Base-by-base conservation (phyloP, 805 yeast species). In the Cyberlindnera suaveolens region DNA sequence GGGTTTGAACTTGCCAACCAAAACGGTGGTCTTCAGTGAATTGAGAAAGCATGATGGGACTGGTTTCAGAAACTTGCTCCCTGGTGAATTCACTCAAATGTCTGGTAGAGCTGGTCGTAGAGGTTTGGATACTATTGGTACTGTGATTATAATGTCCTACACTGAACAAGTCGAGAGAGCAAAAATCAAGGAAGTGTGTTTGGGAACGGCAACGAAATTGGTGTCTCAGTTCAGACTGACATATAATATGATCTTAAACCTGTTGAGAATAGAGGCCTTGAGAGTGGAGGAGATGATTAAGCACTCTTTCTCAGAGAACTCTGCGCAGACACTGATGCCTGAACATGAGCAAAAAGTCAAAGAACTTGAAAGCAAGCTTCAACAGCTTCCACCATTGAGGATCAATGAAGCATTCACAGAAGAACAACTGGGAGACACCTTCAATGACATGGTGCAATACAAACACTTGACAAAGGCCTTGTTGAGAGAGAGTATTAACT, bases 41-140 rank as follows among this genome's bases (percentile, higher is more conserved):
- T 67, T 84, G 39, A 70, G 91, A 51, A 93, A 93, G 58, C 96
- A 91, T 61, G 99, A 93, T 60, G 98, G 98, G 37, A 74, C 80
- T 27, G 76, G 77, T 0, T 80, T 87, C 64, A 75, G 99, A 63
- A 77, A 83, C 57, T 70, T 93, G 47, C 72, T 83, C 9, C 96
- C 99, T 0, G 99, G 99, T 42, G 99, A 93, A 62, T 93, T 91
- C 61, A 93, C 98, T 0, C 99, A 91, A 65, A 93, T 93, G 99
- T 90, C 97, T 0, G 99, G 99, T 36, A 77, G 99, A 64, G 99
- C 99, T 0, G 99, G 99, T 47, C 80, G 99, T 67, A 80, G 99
- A 70, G 99, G 99, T 31, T 67, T 93, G 50, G 99, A 93, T 68
- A 68, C 80, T 17, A 87, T 85, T 0, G 99, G 99, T 58, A 91